A percentile compares a stretch with the other conserved stretches of the same genome.
Conservation (phyloP, 306 rosid species). For the Luffa acutangula region DNA sequence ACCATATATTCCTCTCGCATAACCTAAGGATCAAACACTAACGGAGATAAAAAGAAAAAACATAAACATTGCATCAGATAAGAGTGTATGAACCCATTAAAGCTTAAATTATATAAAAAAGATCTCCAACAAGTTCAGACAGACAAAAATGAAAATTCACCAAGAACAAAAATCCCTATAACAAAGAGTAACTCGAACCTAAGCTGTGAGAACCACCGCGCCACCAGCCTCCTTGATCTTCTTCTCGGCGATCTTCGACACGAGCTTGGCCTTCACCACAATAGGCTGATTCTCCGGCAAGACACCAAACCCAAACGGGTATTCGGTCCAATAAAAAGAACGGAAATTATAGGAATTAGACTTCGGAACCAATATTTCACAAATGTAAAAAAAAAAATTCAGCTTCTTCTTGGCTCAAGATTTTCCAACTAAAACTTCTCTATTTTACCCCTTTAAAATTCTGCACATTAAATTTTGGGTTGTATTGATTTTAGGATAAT, state of each 20-base stretch:
- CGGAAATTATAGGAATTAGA: no score
- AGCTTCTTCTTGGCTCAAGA: no score
- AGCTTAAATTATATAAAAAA: background rate
- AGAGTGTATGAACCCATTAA: background rate
- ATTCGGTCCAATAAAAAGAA: no score
- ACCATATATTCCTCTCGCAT: background rate
- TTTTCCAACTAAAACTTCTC: no score
- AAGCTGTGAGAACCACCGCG: slow-evolving; percentile 73
- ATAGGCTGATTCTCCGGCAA: slow-evolving; percentile 48
- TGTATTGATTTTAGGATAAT: no score
- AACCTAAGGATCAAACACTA: background rate
- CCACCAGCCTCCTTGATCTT: slow-evolving; percentile 91
- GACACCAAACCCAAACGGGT: no score
- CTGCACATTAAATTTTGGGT: no score
- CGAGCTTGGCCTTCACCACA: slow-evolving; percentile 73
- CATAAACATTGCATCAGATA: background rate
- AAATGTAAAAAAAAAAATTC: no score
- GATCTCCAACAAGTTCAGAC: background rate
- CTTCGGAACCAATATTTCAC: no score
- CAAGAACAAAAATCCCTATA: slow-evolving; percentile 2
- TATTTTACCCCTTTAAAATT: no score
- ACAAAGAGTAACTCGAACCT: slow-evolving; percentile 20
- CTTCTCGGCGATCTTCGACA: slow-evolving; percentile 75
- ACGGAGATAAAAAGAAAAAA: background rate
- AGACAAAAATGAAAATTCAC: background rate